Evolutionary conservation across 352 stramenopile genomes (phyloP), one percentile per base, ranked within the genome.

Genomic region (Phytophthora crassamura): DNA sequence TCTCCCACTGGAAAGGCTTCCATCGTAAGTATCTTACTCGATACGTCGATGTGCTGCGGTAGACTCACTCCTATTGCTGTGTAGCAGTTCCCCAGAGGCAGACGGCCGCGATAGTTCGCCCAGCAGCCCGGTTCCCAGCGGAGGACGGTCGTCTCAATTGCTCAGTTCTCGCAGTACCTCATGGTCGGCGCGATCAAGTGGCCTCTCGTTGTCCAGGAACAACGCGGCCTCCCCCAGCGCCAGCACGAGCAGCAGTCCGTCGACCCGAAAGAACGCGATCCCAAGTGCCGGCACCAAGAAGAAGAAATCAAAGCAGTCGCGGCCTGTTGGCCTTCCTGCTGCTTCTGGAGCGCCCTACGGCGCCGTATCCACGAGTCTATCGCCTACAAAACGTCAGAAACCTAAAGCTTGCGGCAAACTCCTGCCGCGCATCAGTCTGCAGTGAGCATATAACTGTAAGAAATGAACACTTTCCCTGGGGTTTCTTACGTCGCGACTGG

Each of bases 1-100:
- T 4, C 60, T 91, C 5, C 69, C 78, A 2, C 66, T 91, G 4
- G 80, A 88, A 45, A 87, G 86, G 15, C 59, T 90, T 0, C 60
- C 79, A 2, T 64, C 75, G 81, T 90, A 54, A 56, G 62, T 60
- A 28, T 34, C 39, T 25, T 48, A 1, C 20, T 38, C 3, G 4
- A 7, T 10, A 10, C 22, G 16, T 36, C 41, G 30, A 20, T 61
- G 32, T 12, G 14, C 8, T 16, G 18, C 12, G 15, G 33, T 30
- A 11, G 25, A 42, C 64, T 68, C 58, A 68, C 38, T 40, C 0
- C 12, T 43, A 1, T 39, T 53, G 28, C 28, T 51, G 14, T 59
- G 25, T 55, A 53, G n/a, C 50, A 72, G 51, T 20, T 65, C 65
- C 34, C 65, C 59, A 18, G 65, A 73, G 42, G 59, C 65, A 14